These are phyloP conservation scores for Acidiella bohemica DNA, from an alignment of 495 filamentous ascomycete species.

Conservation along the genomic window DNA sequence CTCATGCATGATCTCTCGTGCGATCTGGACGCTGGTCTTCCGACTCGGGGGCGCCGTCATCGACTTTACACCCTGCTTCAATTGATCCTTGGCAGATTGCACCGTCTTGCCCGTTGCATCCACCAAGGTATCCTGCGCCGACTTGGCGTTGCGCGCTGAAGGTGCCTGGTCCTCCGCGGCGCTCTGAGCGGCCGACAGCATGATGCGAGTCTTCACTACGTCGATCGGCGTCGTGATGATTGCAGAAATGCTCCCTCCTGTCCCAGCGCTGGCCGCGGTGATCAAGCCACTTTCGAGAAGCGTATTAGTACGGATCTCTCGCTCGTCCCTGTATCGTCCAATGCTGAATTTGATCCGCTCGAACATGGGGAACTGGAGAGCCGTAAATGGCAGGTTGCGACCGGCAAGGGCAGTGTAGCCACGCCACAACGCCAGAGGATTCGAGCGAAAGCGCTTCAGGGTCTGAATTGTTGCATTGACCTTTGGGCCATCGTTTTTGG, in stretches of 20 bases:
- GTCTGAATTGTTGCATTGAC: constrained; percentile 39
- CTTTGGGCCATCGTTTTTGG: constrained; percentile 4
- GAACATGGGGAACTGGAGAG: constrained; percentile 78
- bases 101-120: constrained; percentile 25
- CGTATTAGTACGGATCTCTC: constrained; percentile 20
- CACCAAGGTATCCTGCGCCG: constrained; percentile 17
- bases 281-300: constrained; percentile 50
- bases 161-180: constrained; percentile 13
- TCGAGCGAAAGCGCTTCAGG: constrained; percentile 39
- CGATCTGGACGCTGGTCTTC: constrained; percentile 41
- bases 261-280: constrained; percentile 55
- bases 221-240: constrained; percentile 68
- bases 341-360: constrained; percentile 45
- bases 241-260: constrained; percentile 56
- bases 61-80: constrained; percentile 10
- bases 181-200: constrained; percentile 39
- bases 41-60: constrained; percentile 22
- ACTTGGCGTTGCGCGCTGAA: constrained; percentile 4
- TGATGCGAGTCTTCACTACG: constrained; percentile 73
- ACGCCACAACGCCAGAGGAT: constrained; percentile 51
- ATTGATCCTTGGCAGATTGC: constrained; percentile 19
- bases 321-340: constrained; percentile 28
- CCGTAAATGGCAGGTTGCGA: constrained; percentile 74
- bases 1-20: constrained; percentile 44
- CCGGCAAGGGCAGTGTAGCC: constrained; percentile 70